Evolutionary conservation across 2,329 filamentous ascomycete genomes (phyloP).

Genomic region (Paracamarosporium sp.): DNA sequence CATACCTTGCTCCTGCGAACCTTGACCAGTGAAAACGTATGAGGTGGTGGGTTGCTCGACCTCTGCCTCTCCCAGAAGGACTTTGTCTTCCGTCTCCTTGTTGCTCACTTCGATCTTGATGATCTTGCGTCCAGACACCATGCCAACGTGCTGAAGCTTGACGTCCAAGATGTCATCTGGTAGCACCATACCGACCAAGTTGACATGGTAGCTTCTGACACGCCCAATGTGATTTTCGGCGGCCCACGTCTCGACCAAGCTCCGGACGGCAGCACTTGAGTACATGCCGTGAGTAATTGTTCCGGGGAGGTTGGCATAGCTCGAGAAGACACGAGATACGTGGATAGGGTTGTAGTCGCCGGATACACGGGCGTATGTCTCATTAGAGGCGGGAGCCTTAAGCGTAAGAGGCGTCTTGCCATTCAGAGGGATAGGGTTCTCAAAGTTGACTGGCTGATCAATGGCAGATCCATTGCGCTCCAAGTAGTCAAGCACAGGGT

Average conservation of each 20-base stretch:
- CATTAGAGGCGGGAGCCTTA: slow-evolving; percentile 92
- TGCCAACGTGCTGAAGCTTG: slow-evolving; percentile 94
- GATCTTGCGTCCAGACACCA: slow-evolving; percentile 98
- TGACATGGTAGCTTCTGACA: slow-evolving; percentile 96
- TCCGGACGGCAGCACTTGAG: slow-evolving; percentile 94
- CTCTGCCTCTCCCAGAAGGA: slow-evolving; percentile 92
- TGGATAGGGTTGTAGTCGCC: slow-evolving; percentile 99
- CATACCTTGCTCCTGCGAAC: slow-evolving; percentile 99
- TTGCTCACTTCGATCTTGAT: slow-evolving; percentile 98
- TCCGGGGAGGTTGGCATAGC: slow-evolving; percentile 92
- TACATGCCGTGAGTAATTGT: slow-evolving; percentile 99
- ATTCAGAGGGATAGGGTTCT: slow-evolving; percentile 94
- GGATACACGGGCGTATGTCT: slow-evolving; percentile 96
- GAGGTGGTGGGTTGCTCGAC: slow-evolving; percentile 96
- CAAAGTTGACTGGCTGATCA: slow-evolving; percentile 95
- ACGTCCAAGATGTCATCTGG: slow-evolving; percentile 96
- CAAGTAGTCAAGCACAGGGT: slow-evolving; percentile 96
- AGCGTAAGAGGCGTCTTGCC: slow-evolving; percentile 88
- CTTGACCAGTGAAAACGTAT: slow-evolving; percentile 98
- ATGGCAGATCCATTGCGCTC: slow-evolving; percentile 89
- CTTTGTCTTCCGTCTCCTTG: slow-evolving; percentile 95
- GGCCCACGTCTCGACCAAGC: slow-evolving; percentile 97
- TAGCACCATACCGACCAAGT: slow-evolving; percentile 97
- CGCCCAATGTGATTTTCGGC: slow-evolving; percentile 98
- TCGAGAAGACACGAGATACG: slow-evolving; percentile 94